These are phyloP conservation scores for Posidonia oceanica DNA, from an alignment of 116 monocot genomes.

Conservation along the genomic window DNA sequence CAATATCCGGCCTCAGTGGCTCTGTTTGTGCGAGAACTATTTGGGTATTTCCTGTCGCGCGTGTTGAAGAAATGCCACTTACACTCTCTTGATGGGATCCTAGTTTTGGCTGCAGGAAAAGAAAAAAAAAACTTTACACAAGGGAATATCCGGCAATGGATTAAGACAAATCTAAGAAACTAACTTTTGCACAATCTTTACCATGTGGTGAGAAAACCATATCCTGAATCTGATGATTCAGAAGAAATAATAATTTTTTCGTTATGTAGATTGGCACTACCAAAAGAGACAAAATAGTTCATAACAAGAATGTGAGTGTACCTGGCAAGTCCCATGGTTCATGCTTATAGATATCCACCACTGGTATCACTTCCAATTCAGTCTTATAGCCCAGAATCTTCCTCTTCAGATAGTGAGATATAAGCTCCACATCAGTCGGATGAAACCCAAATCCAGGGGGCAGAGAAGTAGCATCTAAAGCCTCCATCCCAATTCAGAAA, in stretches of 20 bases:
- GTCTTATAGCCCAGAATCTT: constrained; percentile 40
- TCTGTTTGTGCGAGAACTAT: constrained; percentile 69
- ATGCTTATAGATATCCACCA: constrained; percentile 75
- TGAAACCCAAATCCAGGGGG: constrained; percentile 86
- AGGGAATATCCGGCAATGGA: too few relatives aligned
- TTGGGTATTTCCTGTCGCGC: constrained; percentile 78
- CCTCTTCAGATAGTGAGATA: constrained; percentile 70
- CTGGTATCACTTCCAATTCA: constrained; percentile 58
- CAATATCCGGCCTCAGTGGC: constrained; percentile 83
- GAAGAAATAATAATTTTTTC: too few relatives aligned
- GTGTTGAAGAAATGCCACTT: constrained; percentile 92
- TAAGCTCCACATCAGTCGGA: constrained; percentile 70
- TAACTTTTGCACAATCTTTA: too few relatives aligned
- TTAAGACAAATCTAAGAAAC: too few relatives aligned
- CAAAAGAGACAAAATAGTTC: too few relatives aligned
- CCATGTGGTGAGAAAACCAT: too few relatives aligned
- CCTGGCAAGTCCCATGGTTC: constrained; percentile 94
- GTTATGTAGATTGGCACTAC: too few relatives aligned
- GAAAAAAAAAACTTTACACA: background rate
- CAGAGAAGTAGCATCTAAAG: constrained; percentile 20
- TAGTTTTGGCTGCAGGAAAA: constrained; percentile 40
- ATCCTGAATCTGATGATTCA: too few relatives aligned
- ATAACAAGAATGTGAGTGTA: constrained; percentile 6
- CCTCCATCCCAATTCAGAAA: constrained; percentile 30
- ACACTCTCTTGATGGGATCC: constrained; percentile 43